These are phyloP conservation scores for Penicillium canescens DNA, from an alignment of 495 filamentous ascomycete genomes.

Conservation along the genomic window DNA sequence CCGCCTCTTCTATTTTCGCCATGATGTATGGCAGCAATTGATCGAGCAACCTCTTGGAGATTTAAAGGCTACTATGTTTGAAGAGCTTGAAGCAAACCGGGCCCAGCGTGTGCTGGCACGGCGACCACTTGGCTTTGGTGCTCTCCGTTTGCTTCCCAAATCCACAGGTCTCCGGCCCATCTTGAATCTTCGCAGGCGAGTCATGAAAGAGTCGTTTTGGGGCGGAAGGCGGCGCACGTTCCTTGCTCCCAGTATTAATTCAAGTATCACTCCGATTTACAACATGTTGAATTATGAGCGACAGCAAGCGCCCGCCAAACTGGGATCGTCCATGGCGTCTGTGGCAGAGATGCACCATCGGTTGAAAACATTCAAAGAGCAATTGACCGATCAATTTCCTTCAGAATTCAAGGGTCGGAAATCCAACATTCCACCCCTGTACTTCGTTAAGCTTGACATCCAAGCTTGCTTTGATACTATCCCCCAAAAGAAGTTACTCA, in stretches of 20 bases:
- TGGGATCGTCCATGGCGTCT: constrained; percentile 79
- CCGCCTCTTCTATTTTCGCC: constrained; percentile 88
- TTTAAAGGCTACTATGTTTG: constrained; percentile 75
- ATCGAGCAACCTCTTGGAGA: constrained; percentile 68
- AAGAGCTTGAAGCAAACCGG: constrained; percentile 63
- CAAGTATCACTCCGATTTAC: constrained; percentile 71
- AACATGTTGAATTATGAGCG: constrained; percentile 79
- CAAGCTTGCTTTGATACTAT: constrained; percentile 94
- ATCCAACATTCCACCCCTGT: constrained; percentile 43
- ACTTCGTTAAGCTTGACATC: constrained; percentile 92
- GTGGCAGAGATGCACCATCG: constrained; percentile 79
- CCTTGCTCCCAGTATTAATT: constrained; percentile 78
- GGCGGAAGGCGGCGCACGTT: constrained; percentile 45
- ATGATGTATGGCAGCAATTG: constrained; percentile 83
- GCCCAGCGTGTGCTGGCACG: constrained; percentile 60
- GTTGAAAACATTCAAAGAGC: constrained; percentile 66
- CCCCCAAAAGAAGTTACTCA: constrained; percentile 73
- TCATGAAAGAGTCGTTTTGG: constrained; percentile 40
- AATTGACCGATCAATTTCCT: constrained; percentile 12
- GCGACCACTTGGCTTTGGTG: constrained; percentile 70
- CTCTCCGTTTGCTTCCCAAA: constrained; percentile 82
- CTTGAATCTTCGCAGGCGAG: constrained; percentile 74
- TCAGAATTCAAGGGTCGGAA: background rate
- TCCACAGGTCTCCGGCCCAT: constrained; percentile 72
- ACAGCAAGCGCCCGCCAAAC: constrained; percentile 52